These are phyloP conservation scores for Penicillium griseofulvum DNA, from an alignment of 2,329 filamentous ascomycete species.

Conservation along the genomic window DNA sequence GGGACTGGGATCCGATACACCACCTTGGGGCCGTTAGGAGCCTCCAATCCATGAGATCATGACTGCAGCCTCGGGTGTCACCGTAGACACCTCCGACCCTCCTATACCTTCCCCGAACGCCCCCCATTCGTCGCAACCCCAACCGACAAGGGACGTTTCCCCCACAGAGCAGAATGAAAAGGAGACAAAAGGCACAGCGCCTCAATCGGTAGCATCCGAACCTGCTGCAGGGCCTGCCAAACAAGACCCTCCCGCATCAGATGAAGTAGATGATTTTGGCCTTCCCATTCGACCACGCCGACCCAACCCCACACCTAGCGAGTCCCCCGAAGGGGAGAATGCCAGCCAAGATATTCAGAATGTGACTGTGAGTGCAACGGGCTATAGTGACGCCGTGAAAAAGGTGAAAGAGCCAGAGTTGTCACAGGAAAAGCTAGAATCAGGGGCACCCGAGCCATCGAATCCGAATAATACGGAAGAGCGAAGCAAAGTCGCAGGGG, in stretches of 20 bases:
- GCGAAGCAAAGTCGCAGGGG: conserved; percentile 3
- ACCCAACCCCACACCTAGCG: conserved; percentile 14
- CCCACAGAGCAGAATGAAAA: conserved; percentile 9
- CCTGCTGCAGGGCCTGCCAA: not conserved
- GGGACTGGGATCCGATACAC: conserved; percentile 17
- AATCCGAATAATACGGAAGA: conserved; percentile 2
- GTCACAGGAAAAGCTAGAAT: not conserved
- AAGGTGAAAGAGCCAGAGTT: not conserved
- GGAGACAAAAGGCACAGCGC: conserved; percentile 17
- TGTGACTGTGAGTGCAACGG: not conserved
- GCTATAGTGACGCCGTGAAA: not conserved
- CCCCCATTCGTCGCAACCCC: conserved; percentile 2
- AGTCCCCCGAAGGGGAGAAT: conserved; percentile 16
- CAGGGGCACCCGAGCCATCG: not conserved
- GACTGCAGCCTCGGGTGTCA: conserved; percentile 29
- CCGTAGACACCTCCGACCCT: conserved; percentile 26
- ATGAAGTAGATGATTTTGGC: conserved; percentile 40
- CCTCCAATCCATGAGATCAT: conserved; percentile 28
- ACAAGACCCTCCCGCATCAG: conserved; percentile 6
- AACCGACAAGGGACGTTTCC: conserved; percentile 5
- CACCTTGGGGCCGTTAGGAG: conserved; percentile 1
- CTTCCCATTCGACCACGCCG: conserved; percentile 35
- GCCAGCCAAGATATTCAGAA: conserved; percentile 23
- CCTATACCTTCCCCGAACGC: conserved; percentile 19
- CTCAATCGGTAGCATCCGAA: conserved; percentile 3